phyloP scores from a whole-genome alignment of 2,329 filamentous ascomycete genomes.

The Neoarthrinium moseri region DNA sequence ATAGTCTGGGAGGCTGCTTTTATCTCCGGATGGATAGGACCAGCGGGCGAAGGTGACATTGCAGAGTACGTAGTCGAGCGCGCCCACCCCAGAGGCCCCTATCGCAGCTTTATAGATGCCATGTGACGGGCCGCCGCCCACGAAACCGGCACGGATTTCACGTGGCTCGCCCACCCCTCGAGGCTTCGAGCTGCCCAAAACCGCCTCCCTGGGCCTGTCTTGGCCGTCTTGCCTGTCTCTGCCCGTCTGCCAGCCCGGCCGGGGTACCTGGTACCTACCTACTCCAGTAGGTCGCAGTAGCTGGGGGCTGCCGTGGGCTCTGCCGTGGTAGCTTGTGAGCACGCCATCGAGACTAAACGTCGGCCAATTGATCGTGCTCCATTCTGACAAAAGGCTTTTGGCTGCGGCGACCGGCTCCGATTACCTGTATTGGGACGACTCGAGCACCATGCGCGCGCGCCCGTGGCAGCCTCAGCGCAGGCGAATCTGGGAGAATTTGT shows the following conservation, averaged over 20 bases:
- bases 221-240: not conserved
- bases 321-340: constrained; percentile 22
- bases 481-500: too few relatives aligned
- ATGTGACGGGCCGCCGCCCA: too few relatives aligned
- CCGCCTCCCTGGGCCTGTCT: not conserved
- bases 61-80: too few relatives aligned
- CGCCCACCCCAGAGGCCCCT: too few relatives aligned
- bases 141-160: too few relatives aligned
- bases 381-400: not conserved
- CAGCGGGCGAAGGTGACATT: too few relatives aligned
- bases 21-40: too few relatives aligned
- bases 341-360: constrained; percentile 30
- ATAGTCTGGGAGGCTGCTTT: too few relatives aligned
- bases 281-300: constrained; percentile 9
- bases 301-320: not conserved
- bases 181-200: constrained; percentile 2
- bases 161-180: constrained; percentile 3
- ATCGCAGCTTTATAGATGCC: too few relatives aligned
- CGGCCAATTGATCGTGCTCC: constrained; percentile 16
- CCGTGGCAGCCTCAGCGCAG: not conserved
- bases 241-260: too few relatives aligned
- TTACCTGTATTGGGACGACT: constrained; percentile 5
- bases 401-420: constrained; percentile 4
- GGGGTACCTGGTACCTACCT: constrained; percentile 9
- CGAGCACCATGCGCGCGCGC: not conserved